Evolutionary conservation across 2,329 filamentous ascomycete genomes (phyloP), one percentile per base, ranked within the genome.

Genomic region (Neonectria neomacrospora): DNA sequence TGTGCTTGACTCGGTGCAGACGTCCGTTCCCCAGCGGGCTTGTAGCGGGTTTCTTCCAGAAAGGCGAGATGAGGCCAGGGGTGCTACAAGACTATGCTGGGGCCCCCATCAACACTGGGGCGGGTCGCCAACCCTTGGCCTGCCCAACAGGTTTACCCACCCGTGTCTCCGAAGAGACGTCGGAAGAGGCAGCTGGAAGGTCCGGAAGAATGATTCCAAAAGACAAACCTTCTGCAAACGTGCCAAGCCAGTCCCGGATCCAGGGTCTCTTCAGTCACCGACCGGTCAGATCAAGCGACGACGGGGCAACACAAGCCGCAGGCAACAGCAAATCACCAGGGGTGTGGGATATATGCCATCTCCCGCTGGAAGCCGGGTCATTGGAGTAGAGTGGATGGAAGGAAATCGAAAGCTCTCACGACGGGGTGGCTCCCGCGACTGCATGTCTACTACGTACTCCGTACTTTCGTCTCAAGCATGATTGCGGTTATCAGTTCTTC

Each of bases 41-140:
- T 61, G 14, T 14, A 37, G 34, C 14, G 34, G 34, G 16, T 41
- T 20, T 41, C 54, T 67, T 68, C 59, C 52, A 67, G 66, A 69
- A 64, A 64, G 61, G 67, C 57, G 61, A 56, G 67, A 61, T 64
- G 62, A 67, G 59, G 51, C 59, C 52, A 58, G 63, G 67, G 67
- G 54, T 34, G 16, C 52, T 48, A 48, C 62, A 65, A 67, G 60
- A 61, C 64, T 61, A 64, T 64, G 65, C 57, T 48, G 63, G 67
- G 56, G 41, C n/a, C 37, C 34, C 45, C 14, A 52, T 34, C 37
- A 53, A 26, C 30, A 28, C 28, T 42, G 59, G 58, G 65, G 57
- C 42, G 47, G 26, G 63, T 56, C 52, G 47, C 55, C 58, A 58
- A 58, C 60, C 61, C 52, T 50, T 16, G 63, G 54, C 28, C 54